phyloP scores from a whole-genome alignment of 148 eudicot genomes.

The Dysphania ambrosioides region DNA sequence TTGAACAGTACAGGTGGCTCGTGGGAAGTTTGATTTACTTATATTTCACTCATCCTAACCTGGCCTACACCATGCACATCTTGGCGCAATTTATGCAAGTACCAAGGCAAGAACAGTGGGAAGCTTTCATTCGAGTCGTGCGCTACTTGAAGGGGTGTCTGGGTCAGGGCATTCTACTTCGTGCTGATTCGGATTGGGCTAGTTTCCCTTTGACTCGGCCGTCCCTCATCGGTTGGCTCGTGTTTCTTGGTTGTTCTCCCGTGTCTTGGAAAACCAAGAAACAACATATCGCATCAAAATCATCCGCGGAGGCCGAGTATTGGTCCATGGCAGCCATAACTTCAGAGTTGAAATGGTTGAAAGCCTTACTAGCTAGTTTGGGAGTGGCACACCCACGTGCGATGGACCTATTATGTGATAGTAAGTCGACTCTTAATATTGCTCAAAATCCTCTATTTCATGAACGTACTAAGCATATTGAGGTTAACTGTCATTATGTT shows the following conservation, averaged over 20 bases:
- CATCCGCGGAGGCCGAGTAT: slow-evolving; percentile 6
- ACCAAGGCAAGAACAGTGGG: background rate
- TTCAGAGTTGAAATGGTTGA: slow-evolving; percentile 2
- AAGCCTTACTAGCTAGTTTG: background rate
- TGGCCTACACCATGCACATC: background rate
- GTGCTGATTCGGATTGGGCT: slow-evolving; percentile 12
- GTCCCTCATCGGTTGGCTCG: background rate
- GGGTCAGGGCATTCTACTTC: slow-evolving; percentile 14
- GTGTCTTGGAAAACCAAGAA: slow-evolving; percentile 16
- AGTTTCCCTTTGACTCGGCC: background rate
- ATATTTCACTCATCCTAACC: background rate
- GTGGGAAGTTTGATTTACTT: slow-evolving; percentile 8
- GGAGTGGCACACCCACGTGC: background rate
- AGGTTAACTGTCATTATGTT: slow-evolving; percentile 7
- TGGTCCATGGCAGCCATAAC: background rate
- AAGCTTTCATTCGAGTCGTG: background rate
- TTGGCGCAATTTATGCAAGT: background rate
- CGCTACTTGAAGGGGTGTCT: background rate
- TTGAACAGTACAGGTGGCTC: background rate
- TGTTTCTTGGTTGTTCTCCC: background rate
- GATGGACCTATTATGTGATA: background rate
- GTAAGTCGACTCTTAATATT: background rate
- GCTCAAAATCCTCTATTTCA: background rate
- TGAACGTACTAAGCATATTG: slow-evolving; percentile 16
- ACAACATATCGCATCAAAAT: background rate